These are phyloP conservation scores for Candida tallmaniae DNA, from an alignment of 805 yeast species.

Conservation along the genomic window DNA sequence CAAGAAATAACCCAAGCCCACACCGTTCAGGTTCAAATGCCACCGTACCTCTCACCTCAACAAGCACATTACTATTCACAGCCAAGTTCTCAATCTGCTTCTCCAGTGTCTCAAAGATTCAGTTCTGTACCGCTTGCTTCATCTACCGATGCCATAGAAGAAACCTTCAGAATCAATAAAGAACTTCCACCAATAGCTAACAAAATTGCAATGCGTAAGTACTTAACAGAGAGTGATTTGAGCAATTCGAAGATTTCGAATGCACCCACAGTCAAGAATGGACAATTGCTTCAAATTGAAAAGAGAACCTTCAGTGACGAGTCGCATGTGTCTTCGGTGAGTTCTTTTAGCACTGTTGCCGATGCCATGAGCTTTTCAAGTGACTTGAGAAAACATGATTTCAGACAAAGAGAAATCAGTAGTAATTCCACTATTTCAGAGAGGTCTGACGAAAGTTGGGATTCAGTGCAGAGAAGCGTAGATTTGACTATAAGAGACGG, in stretches of 20 bases:
- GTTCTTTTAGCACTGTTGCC: constrained; percentile 33
- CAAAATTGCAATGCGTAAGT: constrained; percentile 4
- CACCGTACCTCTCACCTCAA: too few species aligned
- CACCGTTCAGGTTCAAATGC: too few species aligned
- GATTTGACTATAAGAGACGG: constrained; percentile 7
- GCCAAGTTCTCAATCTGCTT: neutral
- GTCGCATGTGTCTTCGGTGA: constrained; percentile 34
- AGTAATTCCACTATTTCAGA: constrained; percentile 8
- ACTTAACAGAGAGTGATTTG: constrained; percentile 13
- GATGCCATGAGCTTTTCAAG: constrained; percentile 21
- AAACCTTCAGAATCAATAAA: constrained; percentile 1
- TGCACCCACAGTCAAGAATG: constrained; percentile 8
- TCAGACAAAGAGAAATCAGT: constrained; percentile 4
- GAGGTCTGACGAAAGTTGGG: constrained; percentile 19
- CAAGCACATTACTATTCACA: too few species aligned
- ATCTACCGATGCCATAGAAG: neutral
- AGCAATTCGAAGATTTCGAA: constrained; percentile 9
- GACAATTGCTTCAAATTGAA: constrained; percentile 10
- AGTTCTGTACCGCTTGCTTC: neutral
- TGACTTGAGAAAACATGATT: neutral
- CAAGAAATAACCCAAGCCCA: too few species aligned
- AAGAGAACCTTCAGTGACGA: constrained; percentile 35
- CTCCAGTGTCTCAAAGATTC: neutral
- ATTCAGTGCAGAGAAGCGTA: constrained; percentile 22
- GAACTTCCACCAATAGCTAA: constrained; percentile 8